Conservation (phyloP, 2,329 filamentous ascomycete genomes). For the Monosporascus ibericus region DNA sequence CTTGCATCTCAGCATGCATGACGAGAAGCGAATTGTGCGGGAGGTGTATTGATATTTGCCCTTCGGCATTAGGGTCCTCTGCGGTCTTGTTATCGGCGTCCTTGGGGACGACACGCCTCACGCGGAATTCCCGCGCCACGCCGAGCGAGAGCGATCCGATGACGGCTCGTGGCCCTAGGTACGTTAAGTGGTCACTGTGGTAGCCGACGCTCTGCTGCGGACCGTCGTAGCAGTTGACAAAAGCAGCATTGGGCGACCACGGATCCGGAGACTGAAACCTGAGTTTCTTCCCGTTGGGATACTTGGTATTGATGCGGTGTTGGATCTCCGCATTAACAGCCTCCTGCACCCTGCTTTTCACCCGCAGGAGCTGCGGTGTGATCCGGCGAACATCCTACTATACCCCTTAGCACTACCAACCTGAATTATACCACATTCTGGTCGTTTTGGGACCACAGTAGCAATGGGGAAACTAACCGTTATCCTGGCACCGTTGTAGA, state of each 20-base stretch:
- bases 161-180: slow-evolving; percentile 79
- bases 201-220: slow-evolving; percentile 80
- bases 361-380: slow-evolving; percentile 65
- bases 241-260: slow-evolving; percentile 85
- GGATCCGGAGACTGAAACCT: slow-evolving; percentile 65
- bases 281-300: slow-evolving; percentile 67
- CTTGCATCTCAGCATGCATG: slow-evolving; percentile 98
- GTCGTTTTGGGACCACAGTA: neutral
- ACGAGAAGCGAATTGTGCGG: slow-evolving; percentile 90
- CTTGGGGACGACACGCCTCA: slow-evolving; percentile 66
- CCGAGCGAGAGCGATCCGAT: slow-evolving; percentile 89
- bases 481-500: slow-evolving; percentile 76
- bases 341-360: slow-evolving; percentile 63
- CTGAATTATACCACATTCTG: neutral
- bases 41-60: slow-evolving; percentile 87
- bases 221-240: slow-evolving; percentile 91
- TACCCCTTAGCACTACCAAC: neutral
- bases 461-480: slow-evolving; percentile 36
- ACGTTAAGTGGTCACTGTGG: slow-evolving; percentile 89
- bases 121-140: slow-evolving; percentile 87
- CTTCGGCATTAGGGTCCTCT: slow-evolving; percentile 57
- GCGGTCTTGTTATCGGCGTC: slow-evolving; percentile 36
- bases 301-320: slow-evolving; percentile 60
- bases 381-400: slow-evolving; percentile 65
- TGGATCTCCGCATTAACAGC: slow-evolving; percentile 75